These are phyloP conservation scores for Ogataea degrootiae DNA, from an alignment of 805 yeast species.

Conservation along the genomic window DNA sequence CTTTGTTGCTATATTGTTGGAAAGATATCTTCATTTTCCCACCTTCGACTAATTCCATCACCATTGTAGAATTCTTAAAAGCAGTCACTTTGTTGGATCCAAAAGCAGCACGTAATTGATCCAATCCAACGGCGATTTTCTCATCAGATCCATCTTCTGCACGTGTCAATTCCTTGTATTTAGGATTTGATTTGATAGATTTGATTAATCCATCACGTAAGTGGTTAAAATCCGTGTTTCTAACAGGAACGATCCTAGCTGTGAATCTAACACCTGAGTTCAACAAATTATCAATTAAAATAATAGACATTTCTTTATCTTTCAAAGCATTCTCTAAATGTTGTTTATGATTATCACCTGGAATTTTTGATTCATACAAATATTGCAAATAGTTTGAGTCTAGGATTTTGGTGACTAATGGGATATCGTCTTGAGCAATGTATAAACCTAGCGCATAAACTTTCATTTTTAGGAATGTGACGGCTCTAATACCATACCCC, in stretches of 20 bases:
- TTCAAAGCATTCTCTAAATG: slow-evolving; percentile 40
- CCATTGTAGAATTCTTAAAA: slow-evolving; percentile 65
- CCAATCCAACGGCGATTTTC: slow-evolving; percentile 44
- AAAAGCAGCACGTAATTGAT: slow-evolving; percentile 60
- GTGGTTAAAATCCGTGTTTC: slow-evolving; percentile 90
- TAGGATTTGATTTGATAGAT: slow-evolving; percentile 65
- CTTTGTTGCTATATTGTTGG: slow-evolving; percentile 34
- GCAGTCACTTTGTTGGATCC: slow-evolving; percentile 60
- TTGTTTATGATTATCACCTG: slow-evolving; percentile 30
- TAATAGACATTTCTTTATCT: slow-evolving; percentile 48
- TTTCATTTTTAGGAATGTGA: slow-evolving; percentile 74
- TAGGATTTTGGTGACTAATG: slow-evolving; percentile 35
- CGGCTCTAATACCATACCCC: slow-evolving; percentile 80
- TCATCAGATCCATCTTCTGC: slow-evolving; percentile 39
- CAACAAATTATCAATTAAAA: slow-evolving; percentile 52
- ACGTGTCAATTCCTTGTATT: slow-evolving; percentile 43
- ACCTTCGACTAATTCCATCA: slow-evolving; percentile 46
- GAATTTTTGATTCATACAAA: slow-evolving; percentile 18
- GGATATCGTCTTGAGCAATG: slow-evolving; percentile 55
- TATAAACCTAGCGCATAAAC: slow-evolving; percentile 89
- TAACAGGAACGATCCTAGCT: slow-evolving; percentile 76
- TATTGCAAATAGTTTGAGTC: slow-evolving; percentile 38
- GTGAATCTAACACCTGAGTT: slow-evolving; percentile 57
- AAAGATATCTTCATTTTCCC: slow-evolving; percentile 45
- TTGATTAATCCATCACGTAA: slow-evolving; percentile 84